phyloP scores from a whole-genome alignment of 768 basidiomycete species.

The Lactarius evosmus region DNA sequence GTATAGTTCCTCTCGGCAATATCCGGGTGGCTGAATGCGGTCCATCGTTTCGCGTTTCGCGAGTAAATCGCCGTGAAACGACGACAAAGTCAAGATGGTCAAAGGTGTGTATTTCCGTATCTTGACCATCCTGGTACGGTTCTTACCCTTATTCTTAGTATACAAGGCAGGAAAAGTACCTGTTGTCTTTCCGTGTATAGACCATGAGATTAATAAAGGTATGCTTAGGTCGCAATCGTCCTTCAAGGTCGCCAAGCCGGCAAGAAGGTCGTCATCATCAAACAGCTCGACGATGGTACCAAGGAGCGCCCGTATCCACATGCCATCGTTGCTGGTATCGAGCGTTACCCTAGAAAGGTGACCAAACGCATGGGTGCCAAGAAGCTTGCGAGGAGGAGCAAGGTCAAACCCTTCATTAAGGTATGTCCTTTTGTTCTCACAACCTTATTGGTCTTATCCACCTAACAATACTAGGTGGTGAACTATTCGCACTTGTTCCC shows the following conservation, averaged over 20 bases:
- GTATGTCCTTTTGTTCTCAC: constrained; percentile 42
- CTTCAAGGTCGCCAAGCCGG: constrained; percentile 99
- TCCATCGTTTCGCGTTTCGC: constrained; percentile 13
- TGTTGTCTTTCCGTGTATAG: constrained; percentile 11
- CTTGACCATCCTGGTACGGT: neutral
- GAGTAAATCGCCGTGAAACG: constrained; percentile 20
- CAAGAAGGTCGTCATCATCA: constrained; percentile 99
- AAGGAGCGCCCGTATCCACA: constrained; percentile 97
- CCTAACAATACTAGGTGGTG: constrained; percentile 54
- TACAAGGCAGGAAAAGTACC: constrained; percentile 92
- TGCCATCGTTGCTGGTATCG: constrained; percentile 96
- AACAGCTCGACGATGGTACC: constrained; percentile 94
- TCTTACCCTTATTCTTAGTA: constrained; percentile 44
- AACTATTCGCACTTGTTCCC: constrained; percentile 99
- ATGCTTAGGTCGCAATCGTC: constrained; percentile 81
- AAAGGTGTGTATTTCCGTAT: constrained; percentile 28
- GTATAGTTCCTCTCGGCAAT: constrained; percentile 30
- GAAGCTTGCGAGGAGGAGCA: constrained; percentile 86
- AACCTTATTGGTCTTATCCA: neutral
- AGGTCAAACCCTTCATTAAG: constrained; percentile 99
- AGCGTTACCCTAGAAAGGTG: constrained; percentile 97
- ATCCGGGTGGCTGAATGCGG: constrained; percentile 31
- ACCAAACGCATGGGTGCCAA: constrained; percentile 97
- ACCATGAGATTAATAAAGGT: constrained; percentile 9
- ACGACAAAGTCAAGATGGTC: constrained; percentile 32